A percentile compares a stretch with the other conserved stretches of the same genome.
These are phyloP conservation scores for Pyracantha coccinea DNA, from an alignment of 331 rosid species.

Conservation along the genomic window DNA sequence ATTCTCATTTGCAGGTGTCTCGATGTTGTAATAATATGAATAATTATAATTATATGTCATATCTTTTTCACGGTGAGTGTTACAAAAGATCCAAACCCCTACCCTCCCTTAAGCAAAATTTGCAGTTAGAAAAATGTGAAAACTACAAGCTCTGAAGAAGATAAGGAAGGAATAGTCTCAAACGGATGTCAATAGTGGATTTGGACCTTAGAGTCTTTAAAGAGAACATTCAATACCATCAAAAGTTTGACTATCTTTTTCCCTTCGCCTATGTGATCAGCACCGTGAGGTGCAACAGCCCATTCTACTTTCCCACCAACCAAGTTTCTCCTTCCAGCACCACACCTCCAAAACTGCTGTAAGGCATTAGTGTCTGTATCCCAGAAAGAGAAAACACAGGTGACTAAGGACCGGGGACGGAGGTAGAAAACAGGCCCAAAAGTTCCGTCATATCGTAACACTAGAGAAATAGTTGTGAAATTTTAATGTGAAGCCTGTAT, in stretches of 20 bases:
- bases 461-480: neutral
- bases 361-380: neutral
- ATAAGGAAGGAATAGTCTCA: neutral
- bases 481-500: neutral
- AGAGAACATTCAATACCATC: neutral
- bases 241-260: neutral
- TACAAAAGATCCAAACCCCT: neutral
- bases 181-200: neutral
- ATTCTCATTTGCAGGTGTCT: conserved; percentile 84
- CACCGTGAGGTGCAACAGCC: neutral
- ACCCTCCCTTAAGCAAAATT: neutral
- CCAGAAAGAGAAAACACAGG: neutral
- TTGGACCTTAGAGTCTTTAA: neutral
- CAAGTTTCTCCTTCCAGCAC: neutral
- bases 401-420: neutral
- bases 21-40: conserved; percentile 6
- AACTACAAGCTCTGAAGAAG: neutral
- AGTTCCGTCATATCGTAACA: neutral
- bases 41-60: neutral
- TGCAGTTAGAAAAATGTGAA: neutral
- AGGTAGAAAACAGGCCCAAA: neutral
- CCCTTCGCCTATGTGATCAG: neutral
- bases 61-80: neutral
- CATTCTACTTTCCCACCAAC: neutral
- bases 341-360: neutral